A percentile compares a stretch with the other conserved stretches of the same genome.
phyloP scores from a whole-genome alignment of 2,329 filamentous ascomycete genomes.

The Venturia oleaginea region DNA sequence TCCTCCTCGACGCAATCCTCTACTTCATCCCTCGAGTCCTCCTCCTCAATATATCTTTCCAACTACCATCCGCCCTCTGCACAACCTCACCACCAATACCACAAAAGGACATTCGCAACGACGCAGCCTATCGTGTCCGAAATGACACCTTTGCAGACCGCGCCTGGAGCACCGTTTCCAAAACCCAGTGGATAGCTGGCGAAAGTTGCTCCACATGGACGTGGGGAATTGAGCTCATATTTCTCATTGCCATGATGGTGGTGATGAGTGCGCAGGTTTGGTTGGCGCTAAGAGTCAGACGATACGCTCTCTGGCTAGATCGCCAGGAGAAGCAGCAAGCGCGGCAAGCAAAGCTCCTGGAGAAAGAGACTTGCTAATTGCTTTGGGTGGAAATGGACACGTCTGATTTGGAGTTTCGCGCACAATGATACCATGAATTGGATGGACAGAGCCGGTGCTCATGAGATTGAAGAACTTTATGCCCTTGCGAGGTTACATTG shows the following conservation, averaged over 20 bases:
- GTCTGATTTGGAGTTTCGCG: neutral
- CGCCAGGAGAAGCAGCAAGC: neutral
- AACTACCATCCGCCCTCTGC: conserved; percentile 11
- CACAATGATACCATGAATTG: neutral
- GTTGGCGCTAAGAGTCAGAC: conserved; percentile 1
- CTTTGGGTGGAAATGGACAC: neutral
- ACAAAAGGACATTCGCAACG: neutral
- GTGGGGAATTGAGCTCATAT: conserved; percentile 1
- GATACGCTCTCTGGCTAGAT: conserved; percentile 12
- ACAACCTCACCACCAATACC: neutral
- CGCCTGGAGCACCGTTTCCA: neutral
- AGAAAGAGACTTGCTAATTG: neutral
- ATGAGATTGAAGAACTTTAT: neutral
- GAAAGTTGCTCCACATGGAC: conserved; percentile 1
- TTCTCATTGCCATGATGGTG: neutral
- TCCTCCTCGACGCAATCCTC: conserved; percentile 22
- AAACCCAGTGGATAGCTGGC: neutral
- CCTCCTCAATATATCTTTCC: conserved; percentile 16
- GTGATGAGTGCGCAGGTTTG: conserved; percentile 10
- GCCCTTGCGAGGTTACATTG: neutral
- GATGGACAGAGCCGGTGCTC: neutral
- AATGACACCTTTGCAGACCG: neutral
- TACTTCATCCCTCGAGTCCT: conserved; percentile 18
- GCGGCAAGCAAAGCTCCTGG: neutral
- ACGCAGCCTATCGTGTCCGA: conserved; percentile 6